Evolutionary conservation across 2,329 filamentous ascomycete genomes (phyloP).

Genomic region (Phyllosticta citribraziliensis): DNA sequence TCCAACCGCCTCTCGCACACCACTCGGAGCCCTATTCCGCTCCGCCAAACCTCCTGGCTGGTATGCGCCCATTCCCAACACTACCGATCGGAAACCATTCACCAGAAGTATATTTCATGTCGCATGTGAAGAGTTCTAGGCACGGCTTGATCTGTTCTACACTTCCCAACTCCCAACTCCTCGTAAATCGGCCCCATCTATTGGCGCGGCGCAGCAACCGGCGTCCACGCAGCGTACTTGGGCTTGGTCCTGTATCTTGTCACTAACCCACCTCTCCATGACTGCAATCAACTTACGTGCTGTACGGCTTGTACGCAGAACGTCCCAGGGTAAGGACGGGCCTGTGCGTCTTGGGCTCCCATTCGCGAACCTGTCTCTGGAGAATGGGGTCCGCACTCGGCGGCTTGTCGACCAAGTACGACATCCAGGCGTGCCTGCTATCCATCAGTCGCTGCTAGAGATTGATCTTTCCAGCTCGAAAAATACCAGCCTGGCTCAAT

Average conservation of each 20-base stretch:
- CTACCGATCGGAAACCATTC: background rate
- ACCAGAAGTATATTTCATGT: background rate
- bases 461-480: background rate
- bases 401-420: slow-evolving; percentile 81
- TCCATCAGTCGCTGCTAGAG: background rate
- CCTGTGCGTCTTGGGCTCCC: slow-evolving; percentile 65
- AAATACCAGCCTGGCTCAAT: slow-evolving; percentile 79
- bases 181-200: background rate
- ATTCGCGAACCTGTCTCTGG: slow-evolving; percentile 55
- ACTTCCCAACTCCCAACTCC: background rate
- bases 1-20: background rate
- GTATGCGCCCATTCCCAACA: background rate
- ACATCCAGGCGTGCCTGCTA: slow-evolving; percentile 81
- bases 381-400: slow-evolving; percentile 68
- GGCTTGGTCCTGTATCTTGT: slow-evolving; percentile 34
- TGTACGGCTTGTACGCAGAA: slow-evolving; percentile 86
- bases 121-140: background rate
- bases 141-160: background rate
- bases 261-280: background rate
- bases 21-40: background rate
- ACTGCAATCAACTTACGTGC: slow-evolving; percentile 58
- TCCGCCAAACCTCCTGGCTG: background rate
- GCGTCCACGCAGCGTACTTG: slow-evolving; percentile 40
- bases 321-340: slow-evolving; percentile 67
- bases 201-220: slow-evolving; percentile 34